A percentile compares a stretch with the other conserved stretches of the same genome.
phyloP scores from a whole-genome alignment of 495 filamentous ascomycete genomes.

The Penicillium coffeae region DNA sequence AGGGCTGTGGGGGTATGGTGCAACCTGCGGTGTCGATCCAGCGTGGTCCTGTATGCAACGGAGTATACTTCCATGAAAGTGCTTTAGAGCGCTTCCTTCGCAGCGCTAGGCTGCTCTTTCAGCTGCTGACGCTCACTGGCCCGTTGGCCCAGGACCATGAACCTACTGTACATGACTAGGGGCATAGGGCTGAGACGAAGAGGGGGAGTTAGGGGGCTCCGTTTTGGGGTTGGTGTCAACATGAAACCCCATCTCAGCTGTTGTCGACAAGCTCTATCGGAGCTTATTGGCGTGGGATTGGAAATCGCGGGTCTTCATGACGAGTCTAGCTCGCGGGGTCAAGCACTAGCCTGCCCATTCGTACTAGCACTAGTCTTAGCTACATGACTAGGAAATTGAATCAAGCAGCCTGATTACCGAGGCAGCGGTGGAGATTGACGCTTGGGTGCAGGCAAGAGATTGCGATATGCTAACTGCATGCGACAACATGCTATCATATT shows the following conservation, averaged over 20 bases:
- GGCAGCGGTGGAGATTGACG: too few relatives aligned
- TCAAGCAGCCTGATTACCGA: too few relatives aligned
- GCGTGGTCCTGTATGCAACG: too few relatives aligned
- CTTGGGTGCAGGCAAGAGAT: neutral
- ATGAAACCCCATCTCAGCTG: constrained; percentile 3
- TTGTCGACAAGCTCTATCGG: neutral
- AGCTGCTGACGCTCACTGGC: constrained; percentile 23
- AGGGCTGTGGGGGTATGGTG: too few relatives aligned
- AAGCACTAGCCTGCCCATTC: too few relatives aligned
- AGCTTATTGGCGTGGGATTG: neutral
- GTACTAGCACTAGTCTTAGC: too few relatives aligned
- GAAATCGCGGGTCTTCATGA: too few relatives aligned
- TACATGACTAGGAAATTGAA: too few relatives aligned
- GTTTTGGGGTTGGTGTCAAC: neutral
- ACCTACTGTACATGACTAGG: neutral
- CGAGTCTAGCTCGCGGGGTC: too few relatives aligned
- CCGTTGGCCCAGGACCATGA: constrained; percentile 4
- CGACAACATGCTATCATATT: neutral
- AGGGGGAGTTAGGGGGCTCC: neutral
- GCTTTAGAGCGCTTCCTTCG: neutral
- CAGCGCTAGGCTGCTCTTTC: constrained; percentile 18
- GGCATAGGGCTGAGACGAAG: constrained; percentile 10
- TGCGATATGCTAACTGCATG: neutral
- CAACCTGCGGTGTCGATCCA: too few relatives aligned
- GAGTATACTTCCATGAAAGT: too few relatives aligned